Evolutionary conservation across 495 filamentous ascomycete genomes (phyloP), one percentile per base, ranked within the genome.

Genomic region (Aspergillus cristatus): DNA sequence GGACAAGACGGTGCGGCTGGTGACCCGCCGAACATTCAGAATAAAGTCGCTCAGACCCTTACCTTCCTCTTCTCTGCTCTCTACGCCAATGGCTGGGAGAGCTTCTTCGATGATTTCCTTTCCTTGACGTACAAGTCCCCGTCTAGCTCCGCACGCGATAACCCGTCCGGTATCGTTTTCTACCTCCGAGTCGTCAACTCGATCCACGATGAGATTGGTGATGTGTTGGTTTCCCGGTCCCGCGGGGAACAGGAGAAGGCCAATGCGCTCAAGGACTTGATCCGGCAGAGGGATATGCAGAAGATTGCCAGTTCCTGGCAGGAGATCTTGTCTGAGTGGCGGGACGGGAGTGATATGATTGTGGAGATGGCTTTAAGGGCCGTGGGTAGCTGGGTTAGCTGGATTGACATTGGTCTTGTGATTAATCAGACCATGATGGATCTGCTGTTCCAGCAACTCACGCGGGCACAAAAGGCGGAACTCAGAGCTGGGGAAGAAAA

Each of bases 181-280:
- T 99, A 94, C 62, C 70, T 99, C 26, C 82, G 90, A 33, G 75
- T 93, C 45, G 70, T 94, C 31, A 71, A 78, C 53, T 86, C 86
- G 28, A 78, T 99, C 26, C 91, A 99, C 53, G 91, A 99, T 49
- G 91, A 99, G 59, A 93, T 99, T 58, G 91, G 88, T 32, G 91
- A 99, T 66, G 73, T 86, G 18, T 65, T 96, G 37, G 66, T 96
- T n/a, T 74, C 79, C 14, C 75, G 87, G 30, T 77, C 81, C 17
- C 70, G 74, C 11, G 69, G 74, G 24, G 86, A 96, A 43, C 76
- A 80, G 43, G 83, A 82, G 43, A 78, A 79, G 43, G 85, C 89
- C 54, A 84, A 75, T 18, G 72, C 83, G 31, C 69, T 99, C 39
- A 99, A 97, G 54, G 91, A 99, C 62, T 49, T 93, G 44, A 71